These are phyloP conservation scores for Schoenoplectus tabernaemontani DNA, from an alignment of 202 grass and related monocot species.

Conservation along the genomic window DNA sequence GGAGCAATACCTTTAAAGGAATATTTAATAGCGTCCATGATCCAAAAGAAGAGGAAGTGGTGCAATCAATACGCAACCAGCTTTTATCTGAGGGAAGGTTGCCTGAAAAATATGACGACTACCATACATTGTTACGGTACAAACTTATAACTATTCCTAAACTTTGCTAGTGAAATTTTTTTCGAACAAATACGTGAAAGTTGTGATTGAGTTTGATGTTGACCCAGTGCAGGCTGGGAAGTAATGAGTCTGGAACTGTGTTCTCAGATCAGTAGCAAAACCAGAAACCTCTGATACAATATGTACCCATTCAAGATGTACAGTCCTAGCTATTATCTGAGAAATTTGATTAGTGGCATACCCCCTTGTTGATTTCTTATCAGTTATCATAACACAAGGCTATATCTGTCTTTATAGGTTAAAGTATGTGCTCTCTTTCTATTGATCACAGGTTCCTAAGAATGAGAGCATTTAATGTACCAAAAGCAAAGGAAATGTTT, in stretches of 20 bases:
- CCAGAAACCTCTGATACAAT: neutral
- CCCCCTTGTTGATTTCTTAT: neutral
- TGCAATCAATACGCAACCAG: slow-evolving; percentile 50
- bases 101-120: slow-evolving; percentile 78
- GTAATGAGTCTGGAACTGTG: neutral
- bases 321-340: neutral
- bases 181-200: neutral
- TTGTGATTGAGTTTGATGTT: neutral
- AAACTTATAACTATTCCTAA: slow-evolving; percentile 1
- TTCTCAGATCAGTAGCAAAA: neutral
- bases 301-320: neutral
- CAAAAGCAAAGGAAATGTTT: slow-evolving; percentile 76
- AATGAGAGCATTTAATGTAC: slow-evolving; percentile 65
- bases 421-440: slow-evolving; percentile 2
- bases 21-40: slow-evolving; percentile 41
- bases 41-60: slow-evolving; percentile 51
- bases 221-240: neutral
- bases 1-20: slow-evolving; percentile 39
- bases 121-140: slow-evolving; percentile 78
- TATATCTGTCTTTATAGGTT: slow-evolving; percentile 8
- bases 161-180: neutral
- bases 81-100: slow-evolving; percentile 57
- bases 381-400: neutral
- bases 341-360: neutral
- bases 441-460: slow-evolving; percentile 54